Percentiles rank a stretch among this genome's conserved stretches.
Conservation (phyloP, 1,284 basidiomycete species). For the Cryptococcus neoformans region DNA sequence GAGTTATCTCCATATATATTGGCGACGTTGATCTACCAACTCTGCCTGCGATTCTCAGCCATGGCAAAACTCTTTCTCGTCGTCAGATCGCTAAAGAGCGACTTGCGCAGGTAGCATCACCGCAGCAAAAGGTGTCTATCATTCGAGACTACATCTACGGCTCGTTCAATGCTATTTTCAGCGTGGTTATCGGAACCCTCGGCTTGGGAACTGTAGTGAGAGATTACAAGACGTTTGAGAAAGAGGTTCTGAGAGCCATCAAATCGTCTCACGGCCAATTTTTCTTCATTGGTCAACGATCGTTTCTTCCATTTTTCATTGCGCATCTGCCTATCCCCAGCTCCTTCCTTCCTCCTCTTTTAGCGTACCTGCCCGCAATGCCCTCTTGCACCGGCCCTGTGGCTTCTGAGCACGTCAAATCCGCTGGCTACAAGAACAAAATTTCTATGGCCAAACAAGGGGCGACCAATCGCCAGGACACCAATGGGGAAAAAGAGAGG, state of each 20-base stretch:
- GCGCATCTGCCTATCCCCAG: slow-evolving; percentile 23
- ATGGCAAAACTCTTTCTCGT: slow-evolving; percentile 22
- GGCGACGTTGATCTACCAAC: slow-evolving; percentile 37
- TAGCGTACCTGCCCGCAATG: slow-evolving; percentile 22
- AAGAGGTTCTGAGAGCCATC: slow-evolving; percentile 27
- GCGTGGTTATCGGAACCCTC: slow-evolving; percentile 14
- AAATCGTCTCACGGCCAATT: slow-evolving; percentile 15
- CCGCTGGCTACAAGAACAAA: not conserved
- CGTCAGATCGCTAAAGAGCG: slow-evolving; percentile 30
- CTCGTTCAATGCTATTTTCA: slow-evolving; percentile 18
- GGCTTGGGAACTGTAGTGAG: slow-evolving; percentile 28
- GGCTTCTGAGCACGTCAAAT: not conserved
- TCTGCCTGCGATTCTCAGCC: slow-evolving; percentile 33
- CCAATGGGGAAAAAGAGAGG: not conserved
- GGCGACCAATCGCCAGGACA: not conserved
- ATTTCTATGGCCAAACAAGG: not conserved
- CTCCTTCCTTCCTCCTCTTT: slow-evolving; percentile 19
- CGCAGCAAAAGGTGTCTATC: slow-evolving; percentile 25
- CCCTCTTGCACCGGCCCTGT: slow-evolving; percentile 32
- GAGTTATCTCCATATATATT: slow-evolving; percentile 36
- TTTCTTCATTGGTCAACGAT: slow-evolving; percentile 31
- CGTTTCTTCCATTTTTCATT: slow-evolving; percentile 29
- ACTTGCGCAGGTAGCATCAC: slow-evolving; percentile 17
- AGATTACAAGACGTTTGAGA: slow-evolving; percentile 37
- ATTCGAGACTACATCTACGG: slow-evolving; percentile 32